These are phyloP conservation scores for Pelargonium australe DNA, from an alignment of 441 rosid genomes.

Conservation along the genomic window DNA sequence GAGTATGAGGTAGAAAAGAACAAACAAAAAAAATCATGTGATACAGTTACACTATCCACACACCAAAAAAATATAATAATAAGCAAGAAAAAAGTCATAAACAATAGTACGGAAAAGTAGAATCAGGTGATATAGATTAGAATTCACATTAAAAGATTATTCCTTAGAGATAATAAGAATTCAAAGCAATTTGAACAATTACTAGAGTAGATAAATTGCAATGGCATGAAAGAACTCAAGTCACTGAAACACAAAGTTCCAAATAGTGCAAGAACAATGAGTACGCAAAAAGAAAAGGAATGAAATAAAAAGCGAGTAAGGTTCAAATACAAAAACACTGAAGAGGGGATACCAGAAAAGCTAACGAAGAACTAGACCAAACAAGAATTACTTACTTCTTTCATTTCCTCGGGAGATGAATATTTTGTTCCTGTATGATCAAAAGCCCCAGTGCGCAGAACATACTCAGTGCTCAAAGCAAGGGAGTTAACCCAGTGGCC, in stretches of 20 bases:
- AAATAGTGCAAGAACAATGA: background rate
- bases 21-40: background rate
- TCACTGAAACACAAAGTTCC: background rate
- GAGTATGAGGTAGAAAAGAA: background rate
- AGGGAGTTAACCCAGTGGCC: slow-evolving; percentile 99
- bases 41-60: too few species aligned
- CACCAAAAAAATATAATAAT: too few species aligned
- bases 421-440: slow-evolving; percentile 84
- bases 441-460: slow-evolving; percentile 93
- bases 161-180: background rate
- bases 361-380: slow-evolving; percentile 9
- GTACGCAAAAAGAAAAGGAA: background rate
- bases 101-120: background rate
- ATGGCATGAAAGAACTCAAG: background rate
- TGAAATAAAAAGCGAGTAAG: background rate
- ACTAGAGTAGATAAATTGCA: background rate
- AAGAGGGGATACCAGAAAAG: background rate
- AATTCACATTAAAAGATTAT: background rate
- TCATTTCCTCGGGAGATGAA: slow-evolving; percentile 83
- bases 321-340: background rate
- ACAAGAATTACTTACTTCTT: slow-evolving; percentile 41
- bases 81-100: too few species aligned
- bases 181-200: background rate
- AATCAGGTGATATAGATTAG: background rate
- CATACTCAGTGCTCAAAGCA: slow-evolving; percentile 93